phyloP scores from a whole-genome alignment of 106 monocot species.

The Triglochin maritima region DNA sequence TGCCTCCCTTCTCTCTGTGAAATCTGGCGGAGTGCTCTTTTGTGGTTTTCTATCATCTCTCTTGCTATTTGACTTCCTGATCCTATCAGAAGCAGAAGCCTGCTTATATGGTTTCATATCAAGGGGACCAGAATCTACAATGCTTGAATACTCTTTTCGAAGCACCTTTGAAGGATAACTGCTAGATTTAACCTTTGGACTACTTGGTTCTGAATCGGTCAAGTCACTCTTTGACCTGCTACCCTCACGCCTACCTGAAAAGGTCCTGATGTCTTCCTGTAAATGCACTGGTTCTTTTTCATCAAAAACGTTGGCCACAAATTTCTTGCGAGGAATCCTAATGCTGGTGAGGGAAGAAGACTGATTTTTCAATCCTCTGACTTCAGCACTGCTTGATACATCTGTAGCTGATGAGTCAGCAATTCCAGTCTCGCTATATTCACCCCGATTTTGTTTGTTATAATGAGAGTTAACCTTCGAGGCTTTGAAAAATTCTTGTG shows the following conservation, averaged over 20 bases:
- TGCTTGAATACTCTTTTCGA: conserved; percentile 8
- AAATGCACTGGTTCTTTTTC: conserved; percentile 15
- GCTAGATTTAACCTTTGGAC: conserved; percentile 8
- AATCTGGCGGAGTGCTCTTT: conserved; percentile 3
- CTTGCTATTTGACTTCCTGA: conserved; percentile 16
- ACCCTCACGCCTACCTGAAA: conserved; percentile 4
- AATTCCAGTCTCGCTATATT: not conserved
- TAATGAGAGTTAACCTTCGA: not conserved
- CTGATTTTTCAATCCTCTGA: conserved; percentile 13
- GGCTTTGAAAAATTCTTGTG: not conserved
- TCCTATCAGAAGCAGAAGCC: conserved; percentile 20
- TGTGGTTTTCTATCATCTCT: conserved; percentile 15
- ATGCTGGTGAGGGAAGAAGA: conserved; percentile 9
- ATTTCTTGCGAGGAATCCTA: conserved; percentile 13
- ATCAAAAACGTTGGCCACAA: conserved; percentile 14
- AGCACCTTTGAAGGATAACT: conserved; percentile 5
- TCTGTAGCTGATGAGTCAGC: not conserved
- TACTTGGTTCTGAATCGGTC: conserved; percentile 6
- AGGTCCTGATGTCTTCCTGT: conserved; percentile 15
- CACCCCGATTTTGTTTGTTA: not conserved
- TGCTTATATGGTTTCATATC: conserved; percentile 24
- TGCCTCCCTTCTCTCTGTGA: conserved; percentile 11
- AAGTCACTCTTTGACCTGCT: conserved; percentile 8
- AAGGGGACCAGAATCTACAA: conserved; percentile 3
- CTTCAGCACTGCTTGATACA: not conserved